A percentile compares a stretch with the other conserved stretches of the same genome.
Conservation (phyloP, 495 filamentous ascomycete genomes). For the Letharia lupina region DNA sequence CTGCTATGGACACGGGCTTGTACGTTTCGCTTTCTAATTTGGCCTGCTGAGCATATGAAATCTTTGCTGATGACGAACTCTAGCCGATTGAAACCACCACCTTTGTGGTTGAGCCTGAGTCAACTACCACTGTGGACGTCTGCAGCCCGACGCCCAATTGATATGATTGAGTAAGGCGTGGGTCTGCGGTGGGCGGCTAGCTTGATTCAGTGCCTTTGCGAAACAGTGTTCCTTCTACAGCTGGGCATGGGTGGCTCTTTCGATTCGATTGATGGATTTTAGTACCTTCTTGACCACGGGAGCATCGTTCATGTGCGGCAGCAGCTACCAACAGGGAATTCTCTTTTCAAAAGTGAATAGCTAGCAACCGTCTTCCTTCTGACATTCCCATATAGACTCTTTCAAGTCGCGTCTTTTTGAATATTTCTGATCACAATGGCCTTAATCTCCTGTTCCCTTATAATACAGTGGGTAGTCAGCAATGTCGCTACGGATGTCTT, state of each 20-base stretch:
- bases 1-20: background rate
- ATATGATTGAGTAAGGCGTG: background rate
- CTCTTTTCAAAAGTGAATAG: no score
- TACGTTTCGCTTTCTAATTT: background rate
- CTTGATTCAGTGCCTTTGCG: background rate
- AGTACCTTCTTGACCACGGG: no score
- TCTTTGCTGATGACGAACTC: background rate
- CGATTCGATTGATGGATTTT: background rate
- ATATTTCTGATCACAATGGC: no score
- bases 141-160: slow-evolving; percentile 12
- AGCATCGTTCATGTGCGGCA: no score
- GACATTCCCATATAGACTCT: no score
- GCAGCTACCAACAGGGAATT: no score
- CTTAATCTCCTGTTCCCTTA: no score
- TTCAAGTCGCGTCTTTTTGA: no score
- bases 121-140: slow-evolving; percentile 10
- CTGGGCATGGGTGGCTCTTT: background rate
- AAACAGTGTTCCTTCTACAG: background rate
- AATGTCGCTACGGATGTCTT: no score
- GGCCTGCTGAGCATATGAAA: background rate
- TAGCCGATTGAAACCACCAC: slow-evolving; percentile 5
- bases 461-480: no score
- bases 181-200: background rate
- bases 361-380: no score
- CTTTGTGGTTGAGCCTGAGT: background rate